Base-by-base conservation (phyloP, 768 basidiomycete species). In the Neoboletus magnificus region DNA sequence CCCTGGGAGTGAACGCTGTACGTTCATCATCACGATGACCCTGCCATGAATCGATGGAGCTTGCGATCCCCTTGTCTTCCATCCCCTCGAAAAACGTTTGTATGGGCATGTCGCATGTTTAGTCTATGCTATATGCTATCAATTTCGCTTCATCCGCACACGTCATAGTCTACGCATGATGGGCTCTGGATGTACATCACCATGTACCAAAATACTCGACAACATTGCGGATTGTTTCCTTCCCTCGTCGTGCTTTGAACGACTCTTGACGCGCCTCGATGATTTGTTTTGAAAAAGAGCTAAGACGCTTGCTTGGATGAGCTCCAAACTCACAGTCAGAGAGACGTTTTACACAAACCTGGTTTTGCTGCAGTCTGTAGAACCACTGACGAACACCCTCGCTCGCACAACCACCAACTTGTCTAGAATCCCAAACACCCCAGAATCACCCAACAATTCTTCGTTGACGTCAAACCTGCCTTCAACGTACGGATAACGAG, bases 271-370 rank as follows among this genome's bases (percentile, higher is more conserved):
- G 73, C 25, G 64, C 74, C 23, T 79, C 77, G 15, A 81, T 55
- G 10, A 85, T 75, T 58, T 85, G 79, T 51, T 69, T 76, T 5
- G 82, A 81, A 65, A 84, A 82, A 27, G 81, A 80, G 57, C 79
- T 82, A 37, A 12, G 11, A 4, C 18, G 9, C n/a, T n/a, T n/a
- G 18, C 7, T 0, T 0, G 4, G 3, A 33, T 55, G 27, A 56
- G 37, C 12, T 23, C 5, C 18, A 46, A 35, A 33, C 35, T 22
- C 15, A 12, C 35, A 25, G 12, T 33, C 41, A 33, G 23, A 33
- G 3, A 25, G 27, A 13, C 0, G 23, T 10, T 7, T 18, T 3
- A 20, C 63, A 57, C 68, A 16, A 48, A 82, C 81, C 82, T 83
- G 16, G 68, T 68, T 47, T 75, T 72, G 40, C 79, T 76, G 58